Base-by-base conservation (phyloP, 352 stramenopile species). In the Blastocystis sp. region DNA sequence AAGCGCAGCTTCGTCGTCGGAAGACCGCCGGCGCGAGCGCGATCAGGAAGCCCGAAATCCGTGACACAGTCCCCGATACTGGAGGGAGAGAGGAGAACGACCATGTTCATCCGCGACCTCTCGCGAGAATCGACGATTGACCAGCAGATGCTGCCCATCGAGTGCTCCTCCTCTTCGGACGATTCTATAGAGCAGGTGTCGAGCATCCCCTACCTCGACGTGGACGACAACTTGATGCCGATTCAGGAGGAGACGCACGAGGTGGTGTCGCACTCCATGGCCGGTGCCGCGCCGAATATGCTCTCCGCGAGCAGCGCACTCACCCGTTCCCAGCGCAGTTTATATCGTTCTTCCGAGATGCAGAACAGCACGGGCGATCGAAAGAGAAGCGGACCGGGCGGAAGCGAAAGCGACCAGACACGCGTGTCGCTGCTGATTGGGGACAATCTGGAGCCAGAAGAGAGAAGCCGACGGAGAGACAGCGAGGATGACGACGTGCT, bases 191-290 rank as follows among this genome's bases (percentile, higher is more conserved):
- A 55, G 45, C 6, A 55, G 45, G 6, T 16, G 45, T 6, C 45
- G 45, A n/a, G n/a, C n/a, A n/a, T n/a, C n/a, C 29, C 12, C n/a
- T 29, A 16, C 19, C 31, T 74, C 24, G 24, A 31, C 9, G n/a
- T 74, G 63, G 63, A 74, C 19, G 29, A 74, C 19, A 4, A 74
- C 35, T 50, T 74, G 63, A 74, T 24, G 63, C 63, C 29, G 19
- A 4, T 74, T n/a, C 63, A 24, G 29, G 24, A 74, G 10, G 9
- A 12, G 12, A 26, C 24, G 29, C 21, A 26, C 31, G n/a, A 12
- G 6, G 26, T 24, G 63, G 24, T 3, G 35, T 50, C 63, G 0
- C 24, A 41, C 19, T 1, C n/a, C 63, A 41, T 41, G 45, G 6
- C 45, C 6, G 9, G 6, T 55, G 45, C 45, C 9, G 6, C 45